Evolutionary conservation across 2,329 filamentous ascomycete genomes (phyloP), one percentile per base, ranked within the genome.

Genomic region (Periconia sp.): DNA sequence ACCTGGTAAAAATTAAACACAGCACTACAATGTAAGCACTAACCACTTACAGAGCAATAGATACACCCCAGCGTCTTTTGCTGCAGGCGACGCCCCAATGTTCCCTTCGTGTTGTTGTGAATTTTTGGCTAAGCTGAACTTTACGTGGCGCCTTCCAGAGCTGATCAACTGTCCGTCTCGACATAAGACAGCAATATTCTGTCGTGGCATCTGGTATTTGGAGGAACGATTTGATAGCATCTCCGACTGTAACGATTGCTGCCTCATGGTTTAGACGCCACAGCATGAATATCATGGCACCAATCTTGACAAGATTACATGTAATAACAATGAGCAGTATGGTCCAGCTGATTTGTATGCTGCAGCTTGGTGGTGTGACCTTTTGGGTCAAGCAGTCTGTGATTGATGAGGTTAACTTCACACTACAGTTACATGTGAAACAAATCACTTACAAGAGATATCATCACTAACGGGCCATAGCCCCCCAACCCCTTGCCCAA

Each of bases 311-410:
- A 4, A n/a, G 8, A 21, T 42, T 42, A 19, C 39, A 42, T 12
- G 22, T 32, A 21, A 42, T 36, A 7, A 42, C 39, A 13, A 30
- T 13, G 16, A 13, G 30, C 1, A 42, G 32, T 6, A 69, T 53
- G 1, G 35, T 36, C 54, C 45, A 29, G 25, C 40, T 45, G 15
- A 53, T 39, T 29, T 56, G 39, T 6, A 54, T 30, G 21, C 42
- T 37, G 36, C 52, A 55, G 25, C 28, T 30, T 16, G 34, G 25
- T 4, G 32, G 36, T 1, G 39, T 10, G n/a, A 40, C 41, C 29
- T 48, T 31, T 10, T 4, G 12, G 41, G 40, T 43, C 7, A 55
- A 25, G 22, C 52, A 55, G 26, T 55, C 52, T 55, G n/a, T n/a
- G n/a, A n/a, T n/a, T n/a, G n/a, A n/a, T n/a, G n/a, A n/a, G n/a